Percentiles rank a stretch among this genome's conserved stretches.
Conservation (phyloP, 2,329 filamentous ascomycete species). For the Paecilomyces formosus region DNA sequence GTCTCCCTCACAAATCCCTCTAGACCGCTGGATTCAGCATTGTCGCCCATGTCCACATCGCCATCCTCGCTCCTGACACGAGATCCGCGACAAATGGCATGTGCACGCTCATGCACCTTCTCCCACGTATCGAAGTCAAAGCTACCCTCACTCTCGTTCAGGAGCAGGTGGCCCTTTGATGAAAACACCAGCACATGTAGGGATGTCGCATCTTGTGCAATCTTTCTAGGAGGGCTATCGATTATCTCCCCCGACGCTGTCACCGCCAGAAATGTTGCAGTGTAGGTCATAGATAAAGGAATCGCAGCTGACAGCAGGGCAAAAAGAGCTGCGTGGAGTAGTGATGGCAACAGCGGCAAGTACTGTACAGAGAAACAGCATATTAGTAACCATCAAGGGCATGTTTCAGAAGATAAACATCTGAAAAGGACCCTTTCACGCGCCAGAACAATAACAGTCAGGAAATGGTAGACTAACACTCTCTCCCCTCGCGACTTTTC, state of each 20-base stretch:
- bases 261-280: conserved; percentile 58
- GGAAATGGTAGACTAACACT: conserved; percentile 21
- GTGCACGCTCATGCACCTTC: conserved; percentile 56
- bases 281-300: conserved; percentile 66
- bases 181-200: conserved; percentile 79
- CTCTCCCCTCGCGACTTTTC: conserved; percentile 26
- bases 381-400: conserved; percentile 2
- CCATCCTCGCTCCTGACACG: conserved; percentile 28
- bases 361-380: conserved; percentile 46
- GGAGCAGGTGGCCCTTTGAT: conserved; percentile 62
- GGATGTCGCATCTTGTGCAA: conserved; percentile 58
- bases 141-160: conserved; percentile 73
- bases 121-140: conserved; percentile 76
- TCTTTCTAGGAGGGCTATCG: conserved; percentile 55
- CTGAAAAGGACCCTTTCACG: neutral
- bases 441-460: neutral
- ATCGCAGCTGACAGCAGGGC: conserved; percentile 76
- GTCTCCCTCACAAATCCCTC: conserved; percentile 56
- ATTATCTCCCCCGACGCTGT: conserved; percentile 37
- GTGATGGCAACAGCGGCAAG: conserved; percentile 68
- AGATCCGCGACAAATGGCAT: conserved; percentile 54
- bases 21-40: conserved; percentile 37
- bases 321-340: conserved; percentile 72
- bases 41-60: conserved; percentile 39
- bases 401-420: neutral